phyloP scores from a whole-genome alignment of 306 rosid genomes.

The Spatholobus suberectus region DNA sequence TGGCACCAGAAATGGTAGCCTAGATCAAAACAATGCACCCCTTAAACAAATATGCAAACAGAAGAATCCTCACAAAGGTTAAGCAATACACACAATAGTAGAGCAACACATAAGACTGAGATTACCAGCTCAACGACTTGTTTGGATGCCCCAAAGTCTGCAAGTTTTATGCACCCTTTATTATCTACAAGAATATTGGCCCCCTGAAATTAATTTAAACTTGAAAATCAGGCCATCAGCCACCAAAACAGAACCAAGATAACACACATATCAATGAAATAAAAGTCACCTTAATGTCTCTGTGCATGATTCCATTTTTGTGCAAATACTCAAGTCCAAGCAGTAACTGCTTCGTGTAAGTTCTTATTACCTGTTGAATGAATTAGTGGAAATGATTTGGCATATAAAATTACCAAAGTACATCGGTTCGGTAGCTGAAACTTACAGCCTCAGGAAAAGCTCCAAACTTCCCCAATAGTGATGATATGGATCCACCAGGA shows the following conservation, averaged over 20 bases:
- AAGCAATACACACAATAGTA: constrained; percentile 18
- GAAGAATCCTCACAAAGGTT: constrained; percentile 30
- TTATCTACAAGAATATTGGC: constrained; percentile 99
- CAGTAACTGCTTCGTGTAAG: constrained; percentile 88
- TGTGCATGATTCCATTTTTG: constrained; percentile 96
- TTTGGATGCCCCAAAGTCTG: constrained; percentile 99
- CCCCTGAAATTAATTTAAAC: constrained; percentile 68
- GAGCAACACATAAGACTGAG: constrained; percentile 28
- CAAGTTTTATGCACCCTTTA: constrained; percentile 97
- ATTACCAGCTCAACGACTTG: constrained; percentile 98
- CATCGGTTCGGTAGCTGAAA: constrained; percentile 38
- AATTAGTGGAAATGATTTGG: constrained; percentile 41
- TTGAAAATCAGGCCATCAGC: constrained; percentile 18
- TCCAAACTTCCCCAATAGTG: constrained; percentile 97
- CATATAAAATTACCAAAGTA: constrained; percentile 22
- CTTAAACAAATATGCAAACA: constrained; percentile 39
- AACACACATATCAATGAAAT: constrained; percentile 21
- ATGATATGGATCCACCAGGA: constrained; percentile 98
- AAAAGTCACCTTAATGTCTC: constrained; percentile 88
- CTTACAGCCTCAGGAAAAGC: constrained; percentile 99
- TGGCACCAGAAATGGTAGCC: constrained; percentile 99
- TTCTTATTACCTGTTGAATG: constrained; percentile 77
- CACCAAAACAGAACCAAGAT: constrained; percentile 23
- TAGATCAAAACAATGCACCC: constrained; percentile 45
- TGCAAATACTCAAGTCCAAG: constrained; percentile 94